These are phyloP conservation scores for Phaeosphaeria sp. DNA, from an alignment of 2,329 filamentous ascomycete species.

Conservation along the genomic window DNA sequence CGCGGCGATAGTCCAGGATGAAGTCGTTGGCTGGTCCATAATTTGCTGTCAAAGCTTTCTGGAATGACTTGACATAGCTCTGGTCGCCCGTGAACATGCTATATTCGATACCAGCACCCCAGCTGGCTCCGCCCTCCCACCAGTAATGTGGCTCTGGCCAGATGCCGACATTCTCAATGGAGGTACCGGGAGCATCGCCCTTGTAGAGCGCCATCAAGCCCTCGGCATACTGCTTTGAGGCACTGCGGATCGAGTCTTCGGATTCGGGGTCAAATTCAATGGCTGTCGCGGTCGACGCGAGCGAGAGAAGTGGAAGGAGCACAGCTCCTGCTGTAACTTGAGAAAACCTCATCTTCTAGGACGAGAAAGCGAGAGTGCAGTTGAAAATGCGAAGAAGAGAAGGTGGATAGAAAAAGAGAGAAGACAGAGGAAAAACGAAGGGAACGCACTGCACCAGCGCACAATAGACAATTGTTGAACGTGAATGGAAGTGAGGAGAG, in stretches of 20 bases:
- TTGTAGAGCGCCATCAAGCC: slow-evolving; percentile 46
- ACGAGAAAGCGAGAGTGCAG: slow-evolving; percentile 16
- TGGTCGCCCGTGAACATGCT: slow-evolving; percentile 55
- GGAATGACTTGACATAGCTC: slow-evolving; percentile 51
- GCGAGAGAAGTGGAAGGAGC: slow-evolving; percentile 37
- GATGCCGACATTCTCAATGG: slow-evolving; percentile 46
- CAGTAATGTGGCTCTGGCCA: slow-evolving; percentile 55
- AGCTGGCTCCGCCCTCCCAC: slow-evolving; percentile 53
- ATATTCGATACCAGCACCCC: slow-evolving; percentile 50
- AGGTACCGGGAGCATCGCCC: slow-evolving; percentile 31
- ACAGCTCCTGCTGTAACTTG: slow-evolving; percentile 41
- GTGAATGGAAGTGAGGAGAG: slow-evolving; percentile 17
- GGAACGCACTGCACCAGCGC: slow-evolving; percentile 1
- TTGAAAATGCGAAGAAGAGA: slow-evolving; percentile 14
- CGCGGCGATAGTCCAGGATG: slow-evolving; percentile 51
- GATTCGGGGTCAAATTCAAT: slow-evolving; percentile 42
- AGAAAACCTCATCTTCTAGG: slow-evolving; percentile 40
- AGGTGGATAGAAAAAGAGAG: slow-evolving; percentile 32
- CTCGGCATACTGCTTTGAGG: slow-evolving; percentile 37
- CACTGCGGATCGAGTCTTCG: slow-evolving; percentile 41
- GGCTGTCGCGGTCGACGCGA: slow-evolving; percentile 31
- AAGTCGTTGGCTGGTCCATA: slow-evolving; percentile 51
- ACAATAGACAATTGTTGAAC: background rate
- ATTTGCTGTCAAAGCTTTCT: slow-evolving; percentile 52
- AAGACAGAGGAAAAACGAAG: slow-evolving; percentile 1